Evolutionary conservation across 768 basidiomycete species (phyloP), one percentile per base, ranked within the genome.

Genomic region (Amanita brunnescens): DNA sequence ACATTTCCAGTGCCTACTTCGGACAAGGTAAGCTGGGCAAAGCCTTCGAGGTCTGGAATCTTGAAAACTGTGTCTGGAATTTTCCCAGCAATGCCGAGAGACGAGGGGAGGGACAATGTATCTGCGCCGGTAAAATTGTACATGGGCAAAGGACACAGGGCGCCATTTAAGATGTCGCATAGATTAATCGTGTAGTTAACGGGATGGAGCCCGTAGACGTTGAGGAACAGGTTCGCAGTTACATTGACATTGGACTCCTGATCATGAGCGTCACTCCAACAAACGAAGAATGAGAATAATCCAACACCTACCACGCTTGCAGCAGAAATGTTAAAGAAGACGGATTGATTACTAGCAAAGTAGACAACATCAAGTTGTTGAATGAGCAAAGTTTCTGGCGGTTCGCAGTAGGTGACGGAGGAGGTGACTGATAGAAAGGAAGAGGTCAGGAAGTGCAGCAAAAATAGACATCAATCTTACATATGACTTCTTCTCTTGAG

Each of bases 1-100:
- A 89, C 73, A 6, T 79, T 64, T 43, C 86, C 83, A 5, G 89
- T 87, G 44, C 71, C 69, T 29, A 81, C 76, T 55, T 89, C 80
- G 2, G 71, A 78, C 35, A 95, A 74, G 5, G 82, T 77, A 49
- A 97, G 69, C 58, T 91, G 87, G 0, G 83, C 92, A 60, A 80
- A 92, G 14, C 88, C 92, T 63, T 97, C 92, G 5, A 97, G 74
- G 66, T 99, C 89, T 4, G 95, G 95, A 33, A 99, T 85, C 37
- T 73, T 69, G 65, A 83, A 99, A 0, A 89, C 91, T 47, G 95
- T 88, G 18, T 65, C 65, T 0, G 93, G 92, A n/a, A 94, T 73
- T 52, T 69, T 66, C 33, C 71, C 66, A 18, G 72, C 60, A 37
- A 90, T 70, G 37, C 76, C 74, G 40, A 85, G 64, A 20, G 79